Base-by-base conservation (phyloP, 1,284 basidiomycete species). In the Puccinia horiana region DNA sequence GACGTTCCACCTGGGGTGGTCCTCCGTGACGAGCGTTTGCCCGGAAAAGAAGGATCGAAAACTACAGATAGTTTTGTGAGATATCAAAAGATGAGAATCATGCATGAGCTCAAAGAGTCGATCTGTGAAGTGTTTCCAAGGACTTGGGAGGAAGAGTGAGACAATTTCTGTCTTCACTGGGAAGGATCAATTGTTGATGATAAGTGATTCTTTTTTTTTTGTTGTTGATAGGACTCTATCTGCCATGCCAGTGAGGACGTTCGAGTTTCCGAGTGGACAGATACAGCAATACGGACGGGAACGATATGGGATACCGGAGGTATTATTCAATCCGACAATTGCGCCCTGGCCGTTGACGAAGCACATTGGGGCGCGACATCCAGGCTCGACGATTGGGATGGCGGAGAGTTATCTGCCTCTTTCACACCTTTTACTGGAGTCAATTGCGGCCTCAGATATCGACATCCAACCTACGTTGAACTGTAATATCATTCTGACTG, bases 251-350 rank as follows among this genome's bases (percentile, higher is more conserved):
- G 85, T 84, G 6, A 84, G 87, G 70, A 86, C 87, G 76, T 99
- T 96, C 88, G 97, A 99, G 88, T 98, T 99, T 89, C 94, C 97
- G 0, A 94, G 94, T 69, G 97, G 97, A 2, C 97, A 92, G 88
- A 94, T 92, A 86, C 90, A 92, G 49, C 92, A 91, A 85, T 98
- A 96, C 88, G 93, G 93, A 3, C 86, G 91, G 23, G 94, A 96
- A 85, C 91, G 96, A 47, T 94, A 92, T 87, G 88, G 90, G 80
- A 92, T 95, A 52, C 93, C 95, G 82, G 97, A 99, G 87, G 91
- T 94, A 81, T 92, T 94, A 87, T 98, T 98, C 89, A 91, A 90
- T 23, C 65, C 54, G n/a, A 49, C 47, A n/a, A 72, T 80, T 35
- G 14, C 54, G n/a, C 26, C 72, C n/a, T 37, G 61, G 40, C 52